These are phyloP conservation scores for Grosmannia serpens DNA, from an alignment of 2,329 filamentous ascomycete genomes.

Conservation along the genomic window DNA sequence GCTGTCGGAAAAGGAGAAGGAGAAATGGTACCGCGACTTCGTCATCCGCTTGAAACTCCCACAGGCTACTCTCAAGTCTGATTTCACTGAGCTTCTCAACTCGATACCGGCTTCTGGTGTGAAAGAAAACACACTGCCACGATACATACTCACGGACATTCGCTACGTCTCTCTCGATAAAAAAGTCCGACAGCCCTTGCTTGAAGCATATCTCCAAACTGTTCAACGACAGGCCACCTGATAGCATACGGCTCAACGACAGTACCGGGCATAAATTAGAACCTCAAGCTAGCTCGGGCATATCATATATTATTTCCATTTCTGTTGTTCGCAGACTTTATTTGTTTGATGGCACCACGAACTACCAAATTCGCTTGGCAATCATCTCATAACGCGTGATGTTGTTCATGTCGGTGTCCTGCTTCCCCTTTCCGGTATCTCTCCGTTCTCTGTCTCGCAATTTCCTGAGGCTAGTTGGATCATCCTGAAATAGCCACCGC, in stretches of 20 bases:
- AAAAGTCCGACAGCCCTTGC: slow-evolving; percentile 48
- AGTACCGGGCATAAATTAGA: too few species aligned
- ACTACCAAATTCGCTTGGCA: slow-evolving; percentile 88
- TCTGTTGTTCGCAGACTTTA: background rate
- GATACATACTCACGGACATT: slow-evolving; percentile 51
- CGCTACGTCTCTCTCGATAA: slow-evolving; percentile 58
- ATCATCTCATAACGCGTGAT: slow-evolving; percentile 87
- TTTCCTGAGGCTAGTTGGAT: slow-evolving; percentile 55
- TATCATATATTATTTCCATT: background rate
- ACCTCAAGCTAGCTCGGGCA: background rate
- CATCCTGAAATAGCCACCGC: slow-evolving; percentile 77
- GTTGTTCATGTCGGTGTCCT: slow-evolving; percentile 50
- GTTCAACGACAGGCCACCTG: background rate
- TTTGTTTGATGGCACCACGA: background rate
- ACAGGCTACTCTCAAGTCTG: slow-evolving; percentile 53
- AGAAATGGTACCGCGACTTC: slow-evolving; percentile 70
- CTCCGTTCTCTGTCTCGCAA: slow-evolving; percentile 52
- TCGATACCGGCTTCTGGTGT: slow-evolving; percentile 45
- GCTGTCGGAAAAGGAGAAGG: slow-evolving; percentile 63
- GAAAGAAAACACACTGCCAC: slow-evolving; percentile 51
- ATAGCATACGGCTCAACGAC: background rate
- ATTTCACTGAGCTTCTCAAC: slow-evolving; percentile 55
- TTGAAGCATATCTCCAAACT: slow-evolving; percentile 49
- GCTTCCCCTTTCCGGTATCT: slow-evolving; percentile 43
- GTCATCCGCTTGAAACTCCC: slow-evolving; percentile 56